phyloP scores from a whole-genome alignment of 1,284 basidiomycete genomes.

The Schizophyllum amplum region DNA sequence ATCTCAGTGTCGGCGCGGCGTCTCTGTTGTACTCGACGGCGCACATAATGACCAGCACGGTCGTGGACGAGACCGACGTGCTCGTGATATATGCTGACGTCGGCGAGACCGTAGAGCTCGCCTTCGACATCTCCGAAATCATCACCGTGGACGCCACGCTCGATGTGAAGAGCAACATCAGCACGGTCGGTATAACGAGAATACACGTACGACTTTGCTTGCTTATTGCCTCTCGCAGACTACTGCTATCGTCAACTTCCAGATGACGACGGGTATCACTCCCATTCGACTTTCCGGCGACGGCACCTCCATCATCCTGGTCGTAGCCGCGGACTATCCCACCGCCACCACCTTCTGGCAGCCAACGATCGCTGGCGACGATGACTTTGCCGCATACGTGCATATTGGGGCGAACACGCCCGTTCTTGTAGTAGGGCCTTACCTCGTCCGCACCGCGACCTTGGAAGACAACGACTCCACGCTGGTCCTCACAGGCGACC shows the following conservation, averaged over 20 bases:
- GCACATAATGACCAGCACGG: slow-evolving; percentile 43
- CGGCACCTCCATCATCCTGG: background rate
- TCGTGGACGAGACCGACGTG: slow-evolving; percentile 37
- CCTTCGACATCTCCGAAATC: slow-evolving; percentile 27
- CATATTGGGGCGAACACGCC: slow-evolving; percentile 5
- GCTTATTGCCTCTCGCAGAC: no score
- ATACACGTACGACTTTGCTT: no score
- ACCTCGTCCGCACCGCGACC: slow-evolving; percentile 10
- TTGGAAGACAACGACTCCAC: background rate
- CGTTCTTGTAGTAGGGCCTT: slow-evolving; percentile 10
- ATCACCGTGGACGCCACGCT: slow-evolving; percentile 23
- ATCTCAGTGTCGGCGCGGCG: slow-evolving; percentile 25
- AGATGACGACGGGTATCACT: background rate
- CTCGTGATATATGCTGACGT: slow-evolving; percentile 40
- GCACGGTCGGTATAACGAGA: background rate
- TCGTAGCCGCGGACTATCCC: background rate
- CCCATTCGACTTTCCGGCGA: background rate
- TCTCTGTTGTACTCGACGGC: slow-evolving; percentile 40
- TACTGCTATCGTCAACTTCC: background rate
- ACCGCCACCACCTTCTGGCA: slow-evolving; percentile 16
- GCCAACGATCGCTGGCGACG: slow-evolving; percentile 14
- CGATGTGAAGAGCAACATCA: slow-evolving; percentile 17
- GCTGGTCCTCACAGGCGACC: slow-evolving; percentile 9
- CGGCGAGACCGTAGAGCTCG: slow-evolving; percentile 41
- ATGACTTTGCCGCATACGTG: slow-evolving; percentile 2